Conservation (phyloP, 176 grass and related monocot species). For the Themeda triandra region DNA sequence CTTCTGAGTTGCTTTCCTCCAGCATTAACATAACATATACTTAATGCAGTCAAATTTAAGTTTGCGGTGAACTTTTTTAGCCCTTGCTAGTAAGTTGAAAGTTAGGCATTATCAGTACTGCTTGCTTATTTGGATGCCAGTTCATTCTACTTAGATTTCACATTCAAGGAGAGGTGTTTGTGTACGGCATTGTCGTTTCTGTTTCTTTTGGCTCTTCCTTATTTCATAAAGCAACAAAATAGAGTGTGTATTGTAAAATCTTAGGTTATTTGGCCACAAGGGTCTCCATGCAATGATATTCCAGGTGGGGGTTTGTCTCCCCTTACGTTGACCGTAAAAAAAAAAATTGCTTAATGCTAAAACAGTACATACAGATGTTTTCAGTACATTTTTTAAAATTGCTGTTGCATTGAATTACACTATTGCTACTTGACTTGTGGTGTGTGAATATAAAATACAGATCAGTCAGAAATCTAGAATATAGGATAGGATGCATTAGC, state of each 20-base stretch:
- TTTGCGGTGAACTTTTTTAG: background rate
- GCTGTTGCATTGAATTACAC: background rate
- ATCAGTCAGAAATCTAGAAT: slow-evolving; percentile 16
- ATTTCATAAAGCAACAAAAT: background rate
- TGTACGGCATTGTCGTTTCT: background rate
- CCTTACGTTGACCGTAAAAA: background rate
- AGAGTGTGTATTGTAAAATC: background rate
- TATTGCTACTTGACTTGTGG: background rate
- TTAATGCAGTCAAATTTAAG: background rate
- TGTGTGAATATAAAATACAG: background rate
- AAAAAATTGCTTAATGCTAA: background rate
- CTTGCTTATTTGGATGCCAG: background rate
- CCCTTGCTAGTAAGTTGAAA: background rate
- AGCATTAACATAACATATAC: background rate
- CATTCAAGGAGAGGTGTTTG: slow-evolving; percentile 43
- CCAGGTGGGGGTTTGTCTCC: background rate
- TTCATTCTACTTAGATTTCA: slow-evolving; percentile 28
- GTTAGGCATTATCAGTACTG: background rate
- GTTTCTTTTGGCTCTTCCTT: background rate
- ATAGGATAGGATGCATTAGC: background rate
- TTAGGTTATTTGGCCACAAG: background rate
- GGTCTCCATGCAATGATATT: background rate
- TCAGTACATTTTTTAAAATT: background rate
- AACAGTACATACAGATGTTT: background rate
- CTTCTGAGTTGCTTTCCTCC: background rate